Conservation (phyloP, 2,329 filamentous ascomycete genomes). For the Claviceps cyperi region DNA sequence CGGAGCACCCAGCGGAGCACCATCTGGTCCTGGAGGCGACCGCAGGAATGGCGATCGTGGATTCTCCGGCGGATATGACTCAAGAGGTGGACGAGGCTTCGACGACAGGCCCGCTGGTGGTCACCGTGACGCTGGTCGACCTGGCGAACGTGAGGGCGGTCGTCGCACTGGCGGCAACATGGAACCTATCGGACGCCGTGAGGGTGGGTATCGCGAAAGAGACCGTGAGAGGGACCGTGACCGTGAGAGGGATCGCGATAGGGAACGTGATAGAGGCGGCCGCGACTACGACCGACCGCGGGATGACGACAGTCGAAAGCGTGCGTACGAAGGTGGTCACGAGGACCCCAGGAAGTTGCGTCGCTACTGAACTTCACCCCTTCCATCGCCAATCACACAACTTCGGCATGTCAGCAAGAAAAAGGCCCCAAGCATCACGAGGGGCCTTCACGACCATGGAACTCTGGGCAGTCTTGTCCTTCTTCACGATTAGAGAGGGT, state of each 20-base stretch:
- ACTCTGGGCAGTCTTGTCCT: neutral
- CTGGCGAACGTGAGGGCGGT: slow-evolving; percentile 16
- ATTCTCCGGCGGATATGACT: slow-evolving; percentile 36
- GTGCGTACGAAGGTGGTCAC: slow-evolving; percentile 63
- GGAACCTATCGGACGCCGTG: slow-evolving; percentile 62
- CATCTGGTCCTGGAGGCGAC: slow-evolving; percentile 42
- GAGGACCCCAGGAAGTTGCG: slow-evolving; percentile 61
- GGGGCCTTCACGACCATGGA: neutral
- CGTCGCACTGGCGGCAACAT: slow-evolving; percentile 62
- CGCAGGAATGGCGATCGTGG: slow-evolving; percentile 27
- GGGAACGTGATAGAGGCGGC: slow-evolving; percentile 14
- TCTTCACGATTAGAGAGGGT: neutral
- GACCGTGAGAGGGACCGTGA: slow-evolving; percentile 41
- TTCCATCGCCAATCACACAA: neutral
- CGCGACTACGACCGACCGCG: slow-evolving; percentile 37
- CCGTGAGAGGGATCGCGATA: slow-evolving; percentile 24
- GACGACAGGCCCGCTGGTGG: slow-evolving; percentile 40
- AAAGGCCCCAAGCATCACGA: neutral
- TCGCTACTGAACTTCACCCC: slow-evolving; percentile 35
- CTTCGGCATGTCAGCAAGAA: neutral
- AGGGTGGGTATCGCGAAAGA: slow-evolving; percentile 37
- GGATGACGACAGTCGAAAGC: slow-evolving; percentile 48
- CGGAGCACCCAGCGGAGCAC: slow-evolving; percentile 39
- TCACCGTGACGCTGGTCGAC: slow-evolving; percentile 27
- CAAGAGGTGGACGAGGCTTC: slow-evolving; percentile 39